Evolutionary conservation across 371 early-diverging fungal genomes (phyloP).

Genomic region (Mucor saturninus): DNA sequence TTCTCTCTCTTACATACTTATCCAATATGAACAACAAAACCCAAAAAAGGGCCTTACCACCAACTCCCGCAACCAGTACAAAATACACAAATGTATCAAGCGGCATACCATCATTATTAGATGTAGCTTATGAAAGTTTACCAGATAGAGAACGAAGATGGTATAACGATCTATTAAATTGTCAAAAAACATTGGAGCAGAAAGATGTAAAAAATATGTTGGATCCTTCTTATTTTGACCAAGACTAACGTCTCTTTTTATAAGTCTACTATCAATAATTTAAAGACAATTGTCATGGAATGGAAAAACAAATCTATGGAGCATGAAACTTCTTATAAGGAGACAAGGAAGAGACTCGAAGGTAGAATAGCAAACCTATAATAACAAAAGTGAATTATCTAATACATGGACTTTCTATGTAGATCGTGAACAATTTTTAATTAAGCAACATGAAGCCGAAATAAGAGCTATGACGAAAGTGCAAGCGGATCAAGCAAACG

Average conservation of each 20-base stretch:
- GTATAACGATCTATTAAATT: constrained; percentile 16
- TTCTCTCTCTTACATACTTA: background rate
- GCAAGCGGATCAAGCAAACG: constrained; percentile 25
- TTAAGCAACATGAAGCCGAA: constrained; percentile 27
- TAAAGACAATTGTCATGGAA: constrained; percentile 25
- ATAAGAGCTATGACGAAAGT: constrained; percentile 21
- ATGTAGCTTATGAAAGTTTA: constrained; percentile 6
- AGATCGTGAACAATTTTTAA: constrained; percentile 24
- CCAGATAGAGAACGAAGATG: constrained; percentile 22
- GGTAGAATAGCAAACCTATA: constrained; percentile 1
- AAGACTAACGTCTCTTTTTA: background rate
- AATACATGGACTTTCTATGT: background rate
- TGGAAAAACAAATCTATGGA: constrained; percentile 31
- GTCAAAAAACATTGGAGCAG: constrained; percentile 24
- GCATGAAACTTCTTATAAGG: constrained; percentile 17
- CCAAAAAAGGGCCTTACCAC: constrained; percentile 20
- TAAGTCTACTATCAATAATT: constrained; percentile 22
- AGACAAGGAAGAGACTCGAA: constrained; percentile 4
- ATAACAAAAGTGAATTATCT: too few relatives aligned
- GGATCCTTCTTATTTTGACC: background rate
- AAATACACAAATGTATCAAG: constrained; percentile 21
- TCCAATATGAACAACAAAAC: constrained; percentile 10
- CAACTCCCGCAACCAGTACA: constrained; percentile 23
- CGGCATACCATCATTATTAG: constrained; percentile 18
- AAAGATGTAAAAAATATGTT: constrained; percentile 20